phyloP scores from a whole-genome alignment of 2,329 filamentous ascomycete genomes.

The Cladosporium oxysporum region DNA sequence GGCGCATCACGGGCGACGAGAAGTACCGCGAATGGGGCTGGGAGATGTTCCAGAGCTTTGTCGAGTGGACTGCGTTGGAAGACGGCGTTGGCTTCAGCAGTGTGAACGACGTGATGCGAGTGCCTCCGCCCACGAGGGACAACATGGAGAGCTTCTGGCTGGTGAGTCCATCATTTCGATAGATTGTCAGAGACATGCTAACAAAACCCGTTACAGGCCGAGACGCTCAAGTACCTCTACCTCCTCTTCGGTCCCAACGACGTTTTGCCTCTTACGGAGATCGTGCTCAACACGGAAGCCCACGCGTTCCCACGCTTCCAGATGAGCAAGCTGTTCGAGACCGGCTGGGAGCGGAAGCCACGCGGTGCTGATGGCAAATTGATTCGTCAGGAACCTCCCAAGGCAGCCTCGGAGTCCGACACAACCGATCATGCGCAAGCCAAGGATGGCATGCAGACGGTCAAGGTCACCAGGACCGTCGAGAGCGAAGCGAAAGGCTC shows the following conservation, averaged over 20 bases:
- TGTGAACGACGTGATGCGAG: constrained; percentile 69
- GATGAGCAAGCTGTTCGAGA: constrained; percentile 73
- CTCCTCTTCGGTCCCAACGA: constrained; percentile 85
- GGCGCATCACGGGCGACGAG: constrained; percentile 88
- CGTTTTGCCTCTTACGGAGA: constrained; percentile 77
- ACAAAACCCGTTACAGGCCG: constrained; percentile 59
- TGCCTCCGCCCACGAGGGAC: constrained; percentile 72
- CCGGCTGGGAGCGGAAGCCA: constrained; percentile 76
- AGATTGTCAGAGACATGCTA: background rate
- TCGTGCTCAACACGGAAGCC: constrained; percentile 95
- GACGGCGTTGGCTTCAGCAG: constrained; percentile 82
- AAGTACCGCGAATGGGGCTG: constrained; percentile 95
- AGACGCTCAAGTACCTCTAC: constrained; percentile 98
- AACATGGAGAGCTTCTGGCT: constrained; percentile 99
- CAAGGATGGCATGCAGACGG: constrained; percentile 23
- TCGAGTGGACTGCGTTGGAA: constrained; percentile 78
- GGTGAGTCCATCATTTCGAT: constrained; percentile 54
- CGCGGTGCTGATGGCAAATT: constrained; percentile 43
- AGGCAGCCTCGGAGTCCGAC: constrained; percentile 1
- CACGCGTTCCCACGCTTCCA: constrained; percentile 88
- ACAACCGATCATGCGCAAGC: constrained; percentile 18
- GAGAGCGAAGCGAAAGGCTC: constrained; percentile 20
- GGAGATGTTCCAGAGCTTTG: constrained; percentile 95
- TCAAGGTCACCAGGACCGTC: constrained; percentile 28
- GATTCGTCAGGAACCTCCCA: constrained; percentile 14